Evolutionary conservation across 176 grass and related monocot genomes (phyloP).

Genomic region (Chrysopogon serrulatus): DNA sequence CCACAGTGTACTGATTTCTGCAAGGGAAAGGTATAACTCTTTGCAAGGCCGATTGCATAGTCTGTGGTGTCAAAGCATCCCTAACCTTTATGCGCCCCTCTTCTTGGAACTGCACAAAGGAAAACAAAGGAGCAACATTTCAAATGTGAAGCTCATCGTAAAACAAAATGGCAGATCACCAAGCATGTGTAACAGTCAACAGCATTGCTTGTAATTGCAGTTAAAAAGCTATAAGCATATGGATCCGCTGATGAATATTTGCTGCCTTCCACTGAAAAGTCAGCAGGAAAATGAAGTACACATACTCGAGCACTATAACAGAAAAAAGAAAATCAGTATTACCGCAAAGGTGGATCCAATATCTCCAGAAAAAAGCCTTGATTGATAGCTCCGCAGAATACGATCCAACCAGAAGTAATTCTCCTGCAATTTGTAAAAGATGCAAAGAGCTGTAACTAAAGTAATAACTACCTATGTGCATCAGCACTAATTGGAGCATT

Average conservation of each 20-base stretch:
- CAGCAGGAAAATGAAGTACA: constrained; percentile 4
- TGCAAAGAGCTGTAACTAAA: constrained; percentile 9
- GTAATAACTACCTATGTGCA: constrained; percentile 5
- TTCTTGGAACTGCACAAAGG: constrained; percentile 71
- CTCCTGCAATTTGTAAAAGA: constrained; percentile 58
- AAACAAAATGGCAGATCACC: neutral
- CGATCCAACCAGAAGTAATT: constrained; percentile 98
- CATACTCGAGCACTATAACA: neutral
- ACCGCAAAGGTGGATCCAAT: constrained; percentile 82
- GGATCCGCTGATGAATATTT: constrained; percentile 2
- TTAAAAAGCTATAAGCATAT: constrained; percentile 1
- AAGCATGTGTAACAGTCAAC: constrained; percentile 11
- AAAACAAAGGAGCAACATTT: constrained; percentile 7
- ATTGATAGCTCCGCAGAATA: constrained; percentile 93
- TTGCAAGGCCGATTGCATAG: constrained; percentile 68
- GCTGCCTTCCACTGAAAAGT: neutral
- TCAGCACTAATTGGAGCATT: constrained; percentile 4
- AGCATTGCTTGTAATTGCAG: constrained; percentile 5
- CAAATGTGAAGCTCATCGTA: neutral
- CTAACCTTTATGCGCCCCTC: constrained; percentile 85
- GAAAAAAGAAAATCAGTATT: constrained; percentile 11
- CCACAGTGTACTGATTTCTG: constrained; percentile 86
- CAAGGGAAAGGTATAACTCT: constrained; percentile 88
- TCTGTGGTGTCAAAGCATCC: constrained; percentile 52
- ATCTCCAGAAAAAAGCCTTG: constrained; percentile 87